phyloP scores from a whole-genome alignment of 768 basidiomycete genomes.

The Galerina sulciceps region DNA sequence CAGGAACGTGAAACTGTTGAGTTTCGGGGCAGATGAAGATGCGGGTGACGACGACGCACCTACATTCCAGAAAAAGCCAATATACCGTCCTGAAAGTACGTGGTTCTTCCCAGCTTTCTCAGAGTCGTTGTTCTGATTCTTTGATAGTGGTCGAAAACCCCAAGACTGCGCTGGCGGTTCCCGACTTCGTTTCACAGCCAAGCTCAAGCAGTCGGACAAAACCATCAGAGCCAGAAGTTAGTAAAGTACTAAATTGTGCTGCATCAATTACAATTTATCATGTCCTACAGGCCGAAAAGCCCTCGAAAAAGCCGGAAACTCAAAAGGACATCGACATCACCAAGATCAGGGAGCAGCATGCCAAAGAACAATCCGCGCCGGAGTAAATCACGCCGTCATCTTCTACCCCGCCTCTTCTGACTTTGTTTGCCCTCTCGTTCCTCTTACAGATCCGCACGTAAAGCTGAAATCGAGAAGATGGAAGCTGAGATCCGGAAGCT shows the following conservation, averaged over 20 bases:
- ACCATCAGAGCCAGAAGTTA: constrained; percentile 16
- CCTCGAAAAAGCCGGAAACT: constrained; percentile 40
- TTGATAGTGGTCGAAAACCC: constrained; percentile 42
- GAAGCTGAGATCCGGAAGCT: constrained; percentile 87
- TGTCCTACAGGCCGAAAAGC: constrained; percentile 28
- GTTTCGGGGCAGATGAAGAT: constrained; percentile 81
- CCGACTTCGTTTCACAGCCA: constrained; percentile 43
- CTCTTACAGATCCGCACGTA: constrained; percentile 57
- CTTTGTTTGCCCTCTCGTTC: neutral
- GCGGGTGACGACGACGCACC: constrained; percentile 60
- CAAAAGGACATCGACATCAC: constrained; percentile 55
- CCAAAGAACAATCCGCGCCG: constrained; percentile 65
- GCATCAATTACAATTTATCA: neutral
- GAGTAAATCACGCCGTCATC: constrained; percentile 45
- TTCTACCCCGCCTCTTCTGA: neutral
- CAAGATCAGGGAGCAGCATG: constrained; percentile 78
- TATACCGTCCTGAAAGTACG: constrained; percentile 85
- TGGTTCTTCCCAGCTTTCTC: constrained; percentile 13
- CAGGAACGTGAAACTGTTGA: constrained; percentile 89
- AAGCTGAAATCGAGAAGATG: constrained; percentile 84
- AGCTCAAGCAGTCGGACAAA: constrained; percentile 19
- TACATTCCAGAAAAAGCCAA: constrained; percentile 75
- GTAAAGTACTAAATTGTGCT: neutral
- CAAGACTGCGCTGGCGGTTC: constrained; percentile 31
- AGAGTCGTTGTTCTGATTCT: neutral